Evolutionary conservation across 1,284 basidiomycete species (phyloP).

Genomic region (Microbotryum scabiosae): DNA sequence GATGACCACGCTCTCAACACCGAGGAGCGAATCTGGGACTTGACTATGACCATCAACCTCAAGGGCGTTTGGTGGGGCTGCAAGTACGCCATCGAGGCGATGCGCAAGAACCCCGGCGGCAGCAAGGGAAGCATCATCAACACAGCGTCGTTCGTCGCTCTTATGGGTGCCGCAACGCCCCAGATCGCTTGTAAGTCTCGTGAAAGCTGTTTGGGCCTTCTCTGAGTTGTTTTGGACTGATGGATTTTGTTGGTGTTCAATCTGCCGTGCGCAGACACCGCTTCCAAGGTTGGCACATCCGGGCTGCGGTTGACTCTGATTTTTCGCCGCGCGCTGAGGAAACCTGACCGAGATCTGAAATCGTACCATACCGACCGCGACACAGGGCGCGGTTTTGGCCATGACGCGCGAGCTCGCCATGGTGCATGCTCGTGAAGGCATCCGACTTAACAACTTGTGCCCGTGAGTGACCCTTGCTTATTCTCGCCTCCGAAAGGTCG

Average conservation of each 20-base stretch:
- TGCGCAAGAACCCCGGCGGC: slow-evolving; percentile 79
- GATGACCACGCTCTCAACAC: slow-evolving; percentile 94
- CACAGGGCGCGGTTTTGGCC: slow-evolving; percentile 84
- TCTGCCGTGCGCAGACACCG: slow-evolving; percentile 53
- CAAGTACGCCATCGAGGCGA: slow-evolving; percentile 91
- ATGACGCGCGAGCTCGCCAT: slow-evolving; percentile 96
- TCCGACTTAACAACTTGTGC: slow-evolving; percentile 89
- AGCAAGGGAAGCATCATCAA: slow-evolving; percentile 92
- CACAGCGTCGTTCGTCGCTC: slow-evolving; percentile 88
- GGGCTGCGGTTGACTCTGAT: background rate
- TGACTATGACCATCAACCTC: slow-evolving; percentile 61
- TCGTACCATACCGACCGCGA: background rate
- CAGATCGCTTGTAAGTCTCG: slow-evolving; percentile 76
- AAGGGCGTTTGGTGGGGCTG: slow-evolving; percentile 99
- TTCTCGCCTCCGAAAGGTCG: background rate
- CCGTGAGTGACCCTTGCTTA: slow-evolving; percentile 54
- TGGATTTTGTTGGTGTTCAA: slow-evolving; percentile 5
- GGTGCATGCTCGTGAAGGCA: slow-evolving; percentile 93
- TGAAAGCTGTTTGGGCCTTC: background rate
- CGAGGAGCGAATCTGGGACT: slow-evolving; percentile 80
- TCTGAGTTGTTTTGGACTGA: background rate
- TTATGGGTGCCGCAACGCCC: slow-evolving; percentile 88
- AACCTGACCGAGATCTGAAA: background rate
- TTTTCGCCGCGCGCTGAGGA: background rate
- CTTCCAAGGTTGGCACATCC: slow-evolving; percentile 58